Base-by-base conservation (phyloP, 2,329 filamentous ascomycete species). In the Aureobasidium lini region DNA sequence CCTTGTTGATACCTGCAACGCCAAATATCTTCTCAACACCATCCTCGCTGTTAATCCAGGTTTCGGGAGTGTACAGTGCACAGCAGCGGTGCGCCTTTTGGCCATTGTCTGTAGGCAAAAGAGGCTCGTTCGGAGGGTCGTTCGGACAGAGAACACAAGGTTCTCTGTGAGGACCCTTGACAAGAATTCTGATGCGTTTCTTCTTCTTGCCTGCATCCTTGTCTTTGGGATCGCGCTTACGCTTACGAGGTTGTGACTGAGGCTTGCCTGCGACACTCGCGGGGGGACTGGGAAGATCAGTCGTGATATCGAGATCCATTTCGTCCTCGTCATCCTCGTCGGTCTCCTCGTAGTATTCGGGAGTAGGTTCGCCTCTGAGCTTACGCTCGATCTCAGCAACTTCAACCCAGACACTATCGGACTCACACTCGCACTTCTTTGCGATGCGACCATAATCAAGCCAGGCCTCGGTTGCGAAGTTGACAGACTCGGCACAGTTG, bases 351-450 rank as follows among this genome's bases (percentile, higher is more conserved):
- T 89, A 89, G 66, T 91, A 90, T 5, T 90, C 90, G 60, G 89
- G 87, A 3, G 84, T 87, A 4, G 82, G 79, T 71, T 97, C 92
- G 44, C 94, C 94, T 54, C 92, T 84, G 48, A 97, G 76, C 72
- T 95, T 96, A 62, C 94, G 89, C 74, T 99, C 91, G 60, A 99
- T 95, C 68, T 96, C 94, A 61, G 90, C 86, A 4, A 97, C 91
- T 69, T 99, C 92, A 57, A 99, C 91, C 92, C 95, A 99, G 3
- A 99, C 94, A 68, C 93, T 97, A 77, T 99, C 94, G 62, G 95
- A 86, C 64, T 96, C 92, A 70, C 94, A 99, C 69, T 97, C 87
- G 74, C 94, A 99, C 72, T 94, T 95, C 75, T 96, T 96, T 15
- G 94, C 94, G 66, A 96, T 91, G 67, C 91, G 90, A 23, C 92